Evolutionary conservation across 1,139 yeast species (phyloP), one percentile per base, ranked within the genome.

Genomic region (Yamadazyma dendronema): DNA sequence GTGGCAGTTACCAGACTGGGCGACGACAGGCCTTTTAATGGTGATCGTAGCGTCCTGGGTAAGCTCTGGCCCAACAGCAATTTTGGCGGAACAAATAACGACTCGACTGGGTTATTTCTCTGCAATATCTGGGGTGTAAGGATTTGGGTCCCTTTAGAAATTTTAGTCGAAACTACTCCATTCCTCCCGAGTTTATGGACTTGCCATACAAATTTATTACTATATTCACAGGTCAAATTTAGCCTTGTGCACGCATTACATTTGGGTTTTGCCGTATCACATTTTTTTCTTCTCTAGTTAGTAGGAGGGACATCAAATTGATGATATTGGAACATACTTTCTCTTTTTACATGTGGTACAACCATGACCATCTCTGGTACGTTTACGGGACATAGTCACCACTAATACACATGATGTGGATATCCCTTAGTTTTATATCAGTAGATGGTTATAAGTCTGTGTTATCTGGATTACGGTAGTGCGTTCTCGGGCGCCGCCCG

Each of bases 211-310:
- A 27, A 26, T n/a, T 30, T 25, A 10, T 30, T 29, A n/a, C 16
- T 23, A 27, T 33, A 33, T 26, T 37, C 32, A 34, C 40, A 37
- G 4, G 25, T 31, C 3, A 37, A 13, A 12, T 34, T 19, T 8
- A 37, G 28, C 16, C 40, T 24, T 4, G 17, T 17, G 30, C 40
- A 37, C 4, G 34, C 32, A 4, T 12, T 21, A 23, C 40, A 37
- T 12, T 21, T 22, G n/a, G 40, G 40, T 25, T 37, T 37, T 3
- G 10, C 16, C 3, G 28, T 27, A 27, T 37, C 40, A 34, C 40
- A 37, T 19, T 30, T 34, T 24, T 37, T n/a, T 37, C 29, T 17
- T 26, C 12, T 26, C 6, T 7, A 9, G 22, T 19, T 19, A 19
- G 26, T 24, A 10, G 10, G 23, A 21, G 7, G 7, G 7, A 21